Evolutionary conservation across 805 yeast species (phyloP), one percentile per base, ranked within the genome.

Genomic region (Yarrowia sp.): DNA sequence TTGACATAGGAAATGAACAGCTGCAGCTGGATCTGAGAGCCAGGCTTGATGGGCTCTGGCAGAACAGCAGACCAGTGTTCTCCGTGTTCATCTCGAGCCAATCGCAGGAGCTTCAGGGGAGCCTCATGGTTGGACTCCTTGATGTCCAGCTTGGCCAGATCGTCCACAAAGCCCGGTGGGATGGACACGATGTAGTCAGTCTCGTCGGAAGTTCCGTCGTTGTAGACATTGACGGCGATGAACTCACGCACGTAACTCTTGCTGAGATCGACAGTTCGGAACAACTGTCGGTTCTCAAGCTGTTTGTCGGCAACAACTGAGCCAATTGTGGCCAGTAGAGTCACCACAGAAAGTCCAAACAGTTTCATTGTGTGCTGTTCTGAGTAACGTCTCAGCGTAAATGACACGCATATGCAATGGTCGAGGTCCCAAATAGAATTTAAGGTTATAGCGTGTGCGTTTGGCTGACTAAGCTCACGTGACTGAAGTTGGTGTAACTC

Each of bases 21-120:
- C 46, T 79, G 78, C 55, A 94, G 74, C 45, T 82, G 80, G 56
- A 82, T 76, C 41, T 79, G 78, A 32, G 87, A 83, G 43, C 86
- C 85, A 36, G 96, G 90, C 10, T 89, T 84, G 68, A 93, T 79
- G 48, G 95, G 90, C 55, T 81, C 81, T 12, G 91, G 90, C 64
- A 92, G 79, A 43, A 75, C 76, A 40, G 91, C 77, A 76, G 84
- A 87, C 75, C 81, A 84, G 38, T 75, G 76, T 66, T 80, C 74
- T 3, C 70, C 71, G 16, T 53, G 68, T 16, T 75, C 72, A 55
- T 74, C 75, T 14, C 74, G 74, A 38, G 77, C 72, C 53, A 67
- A 71, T 32, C 78, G 69, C 58, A 77, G 78, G 56, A 74, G 76
- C 32, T 74, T 69, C 35, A 73, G 73, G 35, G 71, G 53, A 19